These are phyloP conservation scores for Trametes versicolor DNA, from an alignment of 1,284 basidiomycete species.

Conservation along the genomic window DNA sequence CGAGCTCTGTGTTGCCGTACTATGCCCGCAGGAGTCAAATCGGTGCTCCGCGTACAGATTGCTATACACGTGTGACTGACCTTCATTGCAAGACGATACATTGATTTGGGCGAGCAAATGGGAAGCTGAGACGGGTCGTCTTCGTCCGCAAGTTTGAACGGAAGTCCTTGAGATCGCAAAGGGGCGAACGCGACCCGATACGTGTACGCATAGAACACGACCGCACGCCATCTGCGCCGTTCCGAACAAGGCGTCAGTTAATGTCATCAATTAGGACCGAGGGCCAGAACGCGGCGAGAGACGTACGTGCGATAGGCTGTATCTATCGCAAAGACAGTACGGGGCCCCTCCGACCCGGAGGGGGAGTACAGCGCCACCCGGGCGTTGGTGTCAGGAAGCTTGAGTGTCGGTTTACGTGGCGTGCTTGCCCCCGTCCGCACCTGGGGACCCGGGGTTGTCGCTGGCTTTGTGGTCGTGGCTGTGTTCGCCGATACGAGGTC, in stretches of 20 bases:
- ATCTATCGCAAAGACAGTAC: constrained; percentile 26
- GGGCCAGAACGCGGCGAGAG: background rate
- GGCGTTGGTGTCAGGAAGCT: background rate
- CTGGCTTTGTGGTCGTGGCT: too few relatives aligned
- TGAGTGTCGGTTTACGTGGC: background rate
- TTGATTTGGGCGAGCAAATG: constrained; percentile 37
- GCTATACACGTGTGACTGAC: constrained; percentile 11
- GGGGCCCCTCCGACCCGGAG: background rate
- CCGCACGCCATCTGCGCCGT: constrained; percentile 32
- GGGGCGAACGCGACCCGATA: constrained; percentile 35
- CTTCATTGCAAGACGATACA: constrained; percentile 35
- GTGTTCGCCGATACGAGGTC: too few relatives aligned
- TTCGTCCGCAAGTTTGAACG: constrained; percentile 1
- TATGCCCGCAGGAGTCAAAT: background rate
- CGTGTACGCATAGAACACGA: constrained; percentile 38
- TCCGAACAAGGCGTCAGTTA: background rate
- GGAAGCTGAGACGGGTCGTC: constrained; percentile 19
- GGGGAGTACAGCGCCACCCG: too few relatives aligned
- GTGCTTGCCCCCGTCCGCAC: too few relatives aligned
- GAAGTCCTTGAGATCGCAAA: constrained; percentile 29
- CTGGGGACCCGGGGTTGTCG: too few relatives aligned
- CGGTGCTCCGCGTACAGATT: background rate
- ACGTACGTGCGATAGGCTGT: constrained; percentile 35
- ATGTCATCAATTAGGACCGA: too few relatives aligned
- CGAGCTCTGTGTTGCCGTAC: constrained; percentile 28